Conservation (phyloP, 2,329 filamentous ascomycete genomes). For the Gyromitra esculenta region DNA sequence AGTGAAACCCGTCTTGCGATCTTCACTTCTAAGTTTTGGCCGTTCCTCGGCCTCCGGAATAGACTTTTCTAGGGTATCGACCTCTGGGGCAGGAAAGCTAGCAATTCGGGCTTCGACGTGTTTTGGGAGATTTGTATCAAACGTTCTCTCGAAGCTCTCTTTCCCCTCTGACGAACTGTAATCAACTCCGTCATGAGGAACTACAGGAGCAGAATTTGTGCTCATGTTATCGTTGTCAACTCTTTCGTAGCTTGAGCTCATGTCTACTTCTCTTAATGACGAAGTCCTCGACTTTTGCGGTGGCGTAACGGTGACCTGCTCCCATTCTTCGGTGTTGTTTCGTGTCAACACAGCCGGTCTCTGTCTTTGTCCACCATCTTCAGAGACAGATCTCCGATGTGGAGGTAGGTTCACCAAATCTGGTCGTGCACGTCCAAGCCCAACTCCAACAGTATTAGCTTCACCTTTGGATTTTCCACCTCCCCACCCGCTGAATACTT, state of each 20-base stretch:
- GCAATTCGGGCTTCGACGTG: constrained; percentile 19
- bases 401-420: constrained; percentile 5
- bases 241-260: constrained; percentile 34
- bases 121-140: constrained; percentile 33
- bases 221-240: constrained; percentile 36
- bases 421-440: not conserved
- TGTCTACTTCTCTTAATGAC: constrained; percentile 34
- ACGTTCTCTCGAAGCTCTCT: constrained; percentile 5
- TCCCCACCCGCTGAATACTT: constrained; percentile 18
- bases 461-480: constrained; percentile 18
- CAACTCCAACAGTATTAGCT: not conserved
- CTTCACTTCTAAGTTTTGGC: not conserved
- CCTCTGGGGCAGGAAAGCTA: constrained; percentile 9
- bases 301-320: constrained; percentile 30
- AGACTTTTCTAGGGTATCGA: not conserved
- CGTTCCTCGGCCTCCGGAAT: constrained; percentile 5
- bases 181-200: constrained; percentile 6
- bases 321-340: constrained; percentile 38
- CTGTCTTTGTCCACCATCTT: constrained; percentile 4
- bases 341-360: constrained; percentile 16
- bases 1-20: not conserved
- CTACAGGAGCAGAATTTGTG: constrained; percentile 18
- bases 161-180: constrained; percentile 1
- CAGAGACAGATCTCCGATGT: constrained; percentile 37
- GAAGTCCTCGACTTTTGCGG: constrained; percentile 30